Evolutionary conservation across 75 land plant genomes (phyloP).

Genomic region (Selaginella tamariscina): DNA sequence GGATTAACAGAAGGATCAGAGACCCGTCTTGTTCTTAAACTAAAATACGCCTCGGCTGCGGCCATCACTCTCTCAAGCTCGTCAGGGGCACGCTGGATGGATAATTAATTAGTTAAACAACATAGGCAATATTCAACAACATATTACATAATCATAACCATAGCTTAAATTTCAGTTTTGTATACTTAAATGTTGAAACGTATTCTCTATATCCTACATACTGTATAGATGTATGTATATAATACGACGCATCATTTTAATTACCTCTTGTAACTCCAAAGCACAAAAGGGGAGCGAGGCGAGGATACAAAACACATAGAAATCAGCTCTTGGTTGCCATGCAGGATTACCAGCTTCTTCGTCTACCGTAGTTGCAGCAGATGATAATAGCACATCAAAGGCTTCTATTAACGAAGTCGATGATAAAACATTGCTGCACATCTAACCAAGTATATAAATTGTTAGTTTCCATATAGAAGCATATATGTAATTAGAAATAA

Average conservation of each 20-base stretch:
- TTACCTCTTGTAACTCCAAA: conserved; percentile 71
- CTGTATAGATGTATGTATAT: too few relatives aligned
- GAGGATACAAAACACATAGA: conserved; percentile 78
- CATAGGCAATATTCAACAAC: too few relatives aligned
- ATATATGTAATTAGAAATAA: not conserved
- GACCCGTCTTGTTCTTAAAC: conserved; percentile 48
- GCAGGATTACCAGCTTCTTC: conserved; percentile 92
- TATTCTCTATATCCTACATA: too few relatives aligned
- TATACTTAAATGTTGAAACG: too few relatives aligned
- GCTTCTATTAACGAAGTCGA: conserved; percentile 67
- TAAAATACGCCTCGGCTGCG: conserved; percentile 82
- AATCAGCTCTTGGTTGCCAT: conserved; percentile 95
- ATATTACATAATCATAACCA: not conserved
- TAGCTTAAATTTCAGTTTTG: too few relatives aligned
- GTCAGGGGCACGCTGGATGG: conserved; percentile 77
- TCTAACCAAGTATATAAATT: conserved; percentile 27
- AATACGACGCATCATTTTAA: not conserved
- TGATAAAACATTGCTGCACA: conserved; percentile 76
- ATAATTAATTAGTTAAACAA: too few relatives aligned
- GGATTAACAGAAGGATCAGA: conserved; percentile 34
- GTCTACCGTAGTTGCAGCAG: conserved; percentile 92
- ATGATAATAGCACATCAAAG: conserved; percentile 83
- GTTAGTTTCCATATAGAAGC: too few relatives aligned
- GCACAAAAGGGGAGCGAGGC: conserved; percentile 96
- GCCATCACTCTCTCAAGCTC: conserved; percentile 80